A percentile compares a stretch with the other conserved stretches of the same genome.
phyloP scores from a whole-genome alignment of 768 basidiomycete genomes.

The Psilocybe subaeruginosa region DNA sequence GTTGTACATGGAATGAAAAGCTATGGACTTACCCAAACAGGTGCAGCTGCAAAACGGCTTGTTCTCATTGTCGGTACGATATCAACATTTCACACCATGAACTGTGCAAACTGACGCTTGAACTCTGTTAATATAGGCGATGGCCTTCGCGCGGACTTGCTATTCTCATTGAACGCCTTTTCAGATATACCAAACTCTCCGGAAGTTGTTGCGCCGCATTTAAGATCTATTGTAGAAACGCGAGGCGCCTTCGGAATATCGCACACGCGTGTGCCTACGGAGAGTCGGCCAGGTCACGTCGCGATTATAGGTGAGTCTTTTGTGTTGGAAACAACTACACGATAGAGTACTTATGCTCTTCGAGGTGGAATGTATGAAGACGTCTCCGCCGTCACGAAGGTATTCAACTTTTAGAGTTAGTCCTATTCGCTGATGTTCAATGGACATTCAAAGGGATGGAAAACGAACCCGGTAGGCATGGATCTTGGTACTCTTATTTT shows the following conservation, averaged over 20 bases:
- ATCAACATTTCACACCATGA: too few species aligned
- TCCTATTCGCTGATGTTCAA: constrained; percentile 1
- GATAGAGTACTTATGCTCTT: not conserved
- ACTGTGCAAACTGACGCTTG: not conserved
- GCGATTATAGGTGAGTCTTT: constrained; percentile 72
- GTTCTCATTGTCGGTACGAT: constrained; percentile 77
- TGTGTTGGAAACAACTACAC: not conserved
- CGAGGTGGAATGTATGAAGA: constrained; percentile 89
- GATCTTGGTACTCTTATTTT: not conserved
- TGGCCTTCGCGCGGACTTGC: constrained; percentile 80
- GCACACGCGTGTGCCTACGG: constrained; percentile 87
- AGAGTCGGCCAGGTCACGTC: constrained; percentile 87
- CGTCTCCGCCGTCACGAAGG: constrained; percentile 86
- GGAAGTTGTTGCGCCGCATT: constrained; percentile 70
- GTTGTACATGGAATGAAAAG: constrained; percentile 79
- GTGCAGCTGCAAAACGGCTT: constrained; percentile 66
- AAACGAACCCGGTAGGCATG: constrained; percentile 70
- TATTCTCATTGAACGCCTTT: constrained; percentile 70
- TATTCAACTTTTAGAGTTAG: constrained; percentile 27
- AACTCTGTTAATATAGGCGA: constrained; percentile 52
- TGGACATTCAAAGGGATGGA: constrained; percentile 66
- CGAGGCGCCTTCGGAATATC: constrained; percentile 84
- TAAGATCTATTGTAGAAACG: constrained; percentile 65
- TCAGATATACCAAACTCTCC: constrained; percentile 51
- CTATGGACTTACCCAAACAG: constrained; percentile 41